phyloP scores from a whole-genome alignment of 2,329 filamentous ascomycete species.

The Cladosporium sp. region DNA sequence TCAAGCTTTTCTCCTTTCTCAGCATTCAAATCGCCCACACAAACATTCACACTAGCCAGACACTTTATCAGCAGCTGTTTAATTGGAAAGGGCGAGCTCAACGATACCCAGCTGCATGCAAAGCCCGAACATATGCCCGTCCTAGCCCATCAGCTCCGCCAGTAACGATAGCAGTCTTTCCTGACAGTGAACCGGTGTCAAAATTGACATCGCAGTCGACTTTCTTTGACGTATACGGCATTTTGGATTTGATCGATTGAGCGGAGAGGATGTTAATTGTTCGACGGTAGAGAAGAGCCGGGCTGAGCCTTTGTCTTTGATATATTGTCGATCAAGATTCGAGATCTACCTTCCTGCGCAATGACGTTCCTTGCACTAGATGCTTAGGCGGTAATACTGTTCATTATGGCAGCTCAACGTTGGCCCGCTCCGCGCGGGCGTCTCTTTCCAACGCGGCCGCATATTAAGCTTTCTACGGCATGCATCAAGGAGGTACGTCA shows the following conservation, averaged over 20 bases:
- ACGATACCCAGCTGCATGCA: slow-evolving; percentile 22
- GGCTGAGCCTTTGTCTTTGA: too few species aligned
- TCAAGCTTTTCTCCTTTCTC: slow-evolving; percentile 21
- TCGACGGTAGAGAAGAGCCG: neutral
- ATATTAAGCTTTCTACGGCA: neutral
- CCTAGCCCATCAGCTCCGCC: slow-evolving; percentile 38
- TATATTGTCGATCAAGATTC: too few species aligned
- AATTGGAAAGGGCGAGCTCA: slow-evolving; percentile 2
- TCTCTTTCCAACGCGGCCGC: neutral
- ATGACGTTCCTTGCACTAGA: too few species aligned
- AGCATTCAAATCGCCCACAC: slow-evolving; percentile 26
- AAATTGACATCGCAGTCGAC: slow-evolving; percentile 17
- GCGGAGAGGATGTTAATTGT: too few species aligned
- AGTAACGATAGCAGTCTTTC: slow-evolving; percentile 44
- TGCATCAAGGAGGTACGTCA: too few species aligned
- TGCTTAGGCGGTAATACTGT: too few species aligned
- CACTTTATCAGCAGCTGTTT: neutral
- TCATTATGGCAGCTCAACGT: neutral
- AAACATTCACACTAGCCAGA: slow-evolving; percentile 18
- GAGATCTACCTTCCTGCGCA: too few species aligned
- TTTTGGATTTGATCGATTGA: neutral
- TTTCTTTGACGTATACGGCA: neutral
- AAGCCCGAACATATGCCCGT: slow-evolving; percentile 27
- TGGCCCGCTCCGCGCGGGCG: neutral
- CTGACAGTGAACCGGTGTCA: slow-evolving; percentile 26